Conservation (phyloP, 2,329 filamentous ascomycete species). For the Diaporthe citri region DNA sequence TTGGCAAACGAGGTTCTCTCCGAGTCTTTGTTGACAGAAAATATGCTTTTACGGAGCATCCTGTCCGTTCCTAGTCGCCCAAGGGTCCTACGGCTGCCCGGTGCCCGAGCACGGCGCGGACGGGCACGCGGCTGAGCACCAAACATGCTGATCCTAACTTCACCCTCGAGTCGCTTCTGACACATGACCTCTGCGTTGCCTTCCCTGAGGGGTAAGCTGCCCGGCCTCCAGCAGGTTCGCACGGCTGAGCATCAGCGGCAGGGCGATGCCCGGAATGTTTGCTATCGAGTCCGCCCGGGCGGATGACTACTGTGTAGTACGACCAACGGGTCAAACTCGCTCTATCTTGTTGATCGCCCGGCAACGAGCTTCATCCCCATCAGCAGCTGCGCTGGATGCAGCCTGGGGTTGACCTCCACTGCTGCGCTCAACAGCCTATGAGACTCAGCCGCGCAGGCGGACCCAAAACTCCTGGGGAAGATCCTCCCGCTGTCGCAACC, state of each 20-base stretch:
- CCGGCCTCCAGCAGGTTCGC: not conserved
- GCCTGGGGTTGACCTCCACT: conserved; percentile 27
- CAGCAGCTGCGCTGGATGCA: conserved; percentile 8
- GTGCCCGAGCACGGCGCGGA: conserved; percentile 4
- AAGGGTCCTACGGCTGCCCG: conserved; percentile 2
- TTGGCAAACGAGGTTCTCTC: not conserved
- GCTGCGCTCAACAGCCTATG: conserved; percentile 10
- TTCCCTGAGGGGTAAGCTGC: not conserved
- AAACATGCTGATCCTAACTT: conserved; percentile 27
- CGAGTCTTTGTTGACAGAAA: not conserved
- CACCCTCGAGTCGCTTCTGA: conserved; percentile 14
- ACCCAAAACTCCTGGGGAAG: conserved; percentile 28
- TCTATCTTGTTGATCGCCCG: not conserved
- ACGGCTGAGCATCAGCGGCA: not conserved
- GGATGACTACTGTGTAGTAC: not conserved
- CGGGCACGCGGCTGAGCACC: conserved; percentile 24
- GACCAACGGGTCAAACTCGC: not conserved
- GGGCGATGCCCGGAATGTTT: conserved; percentile 9
- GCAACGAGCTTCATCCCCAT: not conserved
- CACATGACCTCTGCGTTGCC: conserved; percentile 14
- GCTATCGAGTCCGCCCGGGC: not conserved
- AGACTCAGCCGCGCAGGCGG: conserved; percentile 4
- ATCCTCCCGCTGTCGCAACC: conserved; percentile 27
- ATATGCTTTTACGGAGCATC: conserved; percentile 10
- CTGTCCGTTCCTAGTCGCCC: not conserved